Conservation (phyloP, 2,329 filamentous ascomycete genomes). For the Chaetomium olivaceum region DNA sequence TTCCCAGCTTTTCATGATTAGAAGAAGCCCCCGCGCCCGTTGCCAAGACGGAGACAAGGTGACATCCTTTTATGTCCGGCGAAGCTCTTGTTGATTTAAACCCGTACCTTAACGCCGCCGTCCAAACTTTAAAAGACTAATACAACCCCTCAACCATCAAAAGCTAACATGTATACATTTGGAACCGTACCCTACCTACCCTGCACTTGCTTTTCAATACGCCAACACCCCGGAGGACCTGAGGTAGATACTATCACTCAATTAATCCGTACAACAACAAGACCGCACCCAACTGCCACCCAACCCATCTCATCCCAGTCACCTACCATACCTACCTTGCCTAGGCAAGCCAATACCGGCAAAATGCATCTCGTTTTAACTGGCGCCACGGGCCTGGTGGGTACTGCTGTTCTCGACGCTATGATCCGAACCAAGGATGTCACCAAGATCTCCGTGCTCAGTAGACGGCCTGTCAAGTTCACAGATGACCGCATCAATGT, state of each 20-base stretch:
- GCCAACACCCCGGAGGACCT: too few species aligned
- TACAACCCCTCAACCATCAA: not conserved
- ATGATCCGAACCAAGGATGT: conserved; percentile 60
- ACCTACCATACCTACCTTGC: not conserved
- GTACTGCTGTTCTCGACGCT: conserved; percentile 60
- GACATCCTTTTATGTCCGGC: not conserved
- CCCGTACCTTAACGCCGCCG: not conserved
- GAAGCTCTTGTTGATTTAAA: not conserved
- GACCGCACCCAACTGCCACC: not conserved
- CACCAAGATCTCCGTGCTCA: conserved; percentile 67
- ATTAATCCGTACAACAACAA: not conserved
- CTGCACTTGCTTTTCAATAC: not conserved
- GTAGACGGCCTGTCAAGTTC: conserved; percentile 63
- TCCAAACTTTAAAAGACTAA: not conserved
- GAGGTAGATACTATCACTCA: too few species aligned
- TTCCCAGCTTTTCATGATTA: too few species aligned
- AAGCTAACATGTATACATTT: not conserved
- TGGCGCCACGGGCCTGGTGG: conserved; percentile 67
- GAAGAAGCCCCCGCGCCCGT: too few species aligned
- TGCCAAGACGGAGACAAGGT: too few species aligned
- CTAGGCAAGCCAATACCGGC: not conserved
- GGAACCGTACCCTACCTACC: not conserved
- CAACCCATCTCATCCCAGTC: not conserved
- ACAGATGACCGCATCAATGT: conserved; percentile 63
- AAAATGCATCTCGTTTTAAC: conserved; percentile 66